Evolutionary conservation across 768 basidiomycete genomes (phyloP), one percentile per base, ranked within the genome.

Genomic region (Fistulinella prunicolor): DNA sequence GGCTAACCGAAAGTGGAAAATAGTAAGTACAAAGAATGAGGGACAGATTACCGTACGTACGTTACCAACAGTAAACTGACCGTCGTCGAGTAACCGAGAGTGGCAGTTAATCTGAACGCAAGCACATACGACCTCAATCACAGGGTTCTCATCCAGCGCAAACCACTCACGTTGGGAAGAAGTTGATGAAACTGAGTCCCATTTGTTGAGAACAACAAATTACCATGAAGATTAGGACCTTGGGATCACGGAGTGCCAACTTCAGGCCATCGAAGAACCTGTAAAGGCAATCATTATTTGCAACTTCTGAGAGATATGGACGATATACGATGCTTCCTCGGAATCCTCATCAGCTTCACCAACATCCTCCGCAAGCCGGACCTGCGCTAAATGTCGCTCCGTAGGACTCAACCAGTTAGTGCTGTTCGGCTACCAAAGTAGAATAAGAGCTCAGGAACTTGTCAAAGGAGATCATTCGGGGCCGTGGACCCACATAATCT

Each of bases 341-440:
- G 74, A 74, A 54, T 86, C 83, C 55, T 75, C 64, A 54, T 85
- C 83, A 0, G 82, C 82, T 66, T 84, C 82, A 2, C 82, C 81
- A 10, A 78, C 81, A 57, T 85, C 83, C 56, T 85, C 83, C 0
- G 83, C 79, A 16, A 85, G 75, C 12, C 83, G 79, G 14, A 75
- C 77, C 62, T 83, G 82, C 3, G 83, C 83, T 17, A 86, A 70
- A 24, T 73, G 74, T 20, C 73, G 70, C 49, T 85, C 77, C 12
- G 67, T 63, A 0, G 71, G 58, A 13, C 70, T 68, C 26, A 85
- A 60, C 82, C 83, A 85, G 26, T 69, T 68, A 0, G 83, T 85
- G 57, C 85, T 86, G 51, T 78, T 53, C 3, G 80, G 81, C 81
- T 85, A 51, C 22, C 17, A 10, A n/a, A 19, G 20, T 37, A 34